Percentiles rank a stretch among this genome's conserved stretches.
phyloP scores from a whole-genome alignment of 768 basidiomycete species.

The Tricholoma hemisulphureum region DNA sequence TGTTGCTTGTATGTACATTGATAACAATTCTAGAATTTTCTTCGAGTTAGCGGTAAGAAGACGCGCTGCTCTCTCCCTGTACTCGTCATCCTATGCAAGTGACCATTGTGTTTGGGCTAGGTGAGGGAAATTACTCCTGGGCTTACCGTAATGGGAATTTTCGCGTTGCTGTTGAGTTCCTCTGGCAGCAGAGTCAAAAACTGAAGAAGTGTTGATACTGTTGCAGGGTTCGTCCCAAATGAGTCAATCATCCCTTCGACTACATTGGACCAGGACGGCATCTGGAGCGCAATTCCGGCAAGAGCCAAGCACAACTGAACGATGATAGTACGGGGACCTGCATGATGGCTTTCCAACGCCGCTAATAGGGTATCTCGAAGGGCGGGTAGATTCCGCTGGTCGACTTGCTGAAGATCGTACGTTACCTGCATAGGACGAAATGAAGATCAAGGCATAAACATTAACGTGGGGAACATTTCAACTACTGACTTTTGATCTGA shows the following conservation, averaged over 20 bases:
- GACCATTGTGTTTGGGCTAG: not conserved
- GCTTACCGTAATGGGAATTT: slow-evolving; percentile 85
- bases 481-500: slow-evolving; percentile 81
- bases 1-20: slow-evolving; percentile 84
- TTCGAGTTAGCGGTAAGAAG: slow-evolving; percentile 68
- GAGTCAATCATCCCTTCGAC: slow-evolving; percentile 78
- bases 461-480: slow-evolving; percentile 9
- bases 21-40: slow-evolving; percentile 72
- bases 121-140: not conserved
- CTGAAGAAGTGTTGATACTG: slow-evolving; percentile 81
- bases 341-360: slow-evolving; percentile 68
- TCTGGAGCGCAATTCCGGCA: slow-evolving; percentile 87
- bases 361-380: slow-evolving; percentile 84
- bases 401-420: slow-evolving; percentile 91
- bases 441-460: slow-evolving; percentile 24
- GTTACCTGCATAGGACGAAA: slow-evolving; percentile 64
- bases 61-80: slow-evolving; percentile 53
- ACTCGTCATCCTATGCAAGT: slow-evolving; percentile 67
- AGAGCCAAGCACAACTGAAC: slow-evolving; percentile 89
- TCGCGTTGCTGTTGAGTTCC: slow-evolving; percentile 79
- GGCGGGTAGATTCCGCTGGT: slow-evolving; percentile 64
- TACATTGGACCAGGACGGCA: slow-evolving; percentile 80
- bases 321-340: slow-evolving; percentile 80
- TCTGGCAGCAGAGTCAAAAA: slow-evolving; percentile 92
- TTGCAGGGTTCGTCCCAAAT: slow-evolving; percentile 82